These are phyloP conservation scores for Peniophora sp. DNA, from an alignment of 1,284 basidiomycete genomes.

Conservation along the genomic window DNA sequence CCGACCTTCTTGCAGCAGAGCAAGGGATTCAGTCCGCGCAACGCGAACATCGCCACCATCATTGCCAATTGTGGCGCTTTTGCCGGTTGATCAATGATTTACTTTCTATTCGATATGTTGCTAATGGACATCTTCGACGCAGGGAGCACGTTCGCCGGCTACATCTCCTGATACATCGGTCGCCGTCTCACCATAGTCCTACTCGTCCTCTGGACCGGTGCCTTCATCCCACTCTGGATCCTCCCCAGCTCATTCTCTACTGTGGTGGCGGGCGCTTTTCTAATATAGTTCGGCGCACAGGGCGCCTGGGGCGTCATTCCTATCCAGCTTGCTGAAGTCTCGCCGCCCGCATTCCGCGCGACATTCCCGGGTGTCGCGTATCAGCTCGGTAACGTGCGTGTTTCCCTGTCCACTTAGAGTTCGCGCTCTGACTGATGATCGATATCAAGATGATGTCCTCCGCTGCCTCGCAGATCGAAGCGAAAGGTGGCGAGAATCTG, in stretches of 20 bases:
- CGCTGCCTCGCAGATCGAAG: constrained; percentile 88
- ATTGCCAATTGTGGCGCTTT: constrained; percentile 63
- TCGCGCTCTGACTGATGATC: constrained; percentile 5
- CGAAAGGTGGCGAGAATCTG: constrained; percentile 58
- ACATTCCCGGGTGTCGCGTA: constrained; percentile 91
- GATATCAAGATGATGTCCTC: constrained; percentile 80
- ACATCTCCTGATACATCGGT: constrained; percentile 77
- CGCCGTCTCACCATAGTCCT: constrained; percentile 80
- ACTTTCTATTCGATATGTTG: no score
- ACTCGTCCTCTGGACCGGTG: constrained; percentile 48
- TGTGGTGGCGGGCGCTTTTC: constrained; percentile 77
- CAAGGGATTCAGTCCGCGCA: constrained; percentile 49
- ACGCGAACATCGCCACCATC: constrained; percentile 82
- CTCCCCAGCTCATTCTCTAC: constrained; percentile 59
- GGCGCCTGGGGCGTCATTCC: constrained; percentile 82
- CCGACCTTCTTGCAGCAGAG: constrained; percentile 69
- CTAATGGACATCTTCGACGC: constrained; percentile 15
- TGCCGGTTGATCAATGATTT: no score
- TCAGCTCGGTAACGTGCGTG: constrained; percentile 66
- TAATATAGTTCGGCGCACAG: constrained; percentile 80
- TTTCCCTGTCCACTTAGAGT: constrained; percentile 21
- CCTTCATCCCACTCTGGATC: constrained; percentile 83
- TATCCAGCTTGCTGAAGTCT: constrained; percentile 83
- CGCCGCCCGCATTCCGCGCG: constrained; percentile 88
- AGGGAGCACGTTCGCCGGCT: constrained; percentile 79